These are phyloP conservation scores for Scheffersomyces segobiensis DNA, from an alignment of 1,139 yeast genomes.

Conservation along the genomic window DNA sequence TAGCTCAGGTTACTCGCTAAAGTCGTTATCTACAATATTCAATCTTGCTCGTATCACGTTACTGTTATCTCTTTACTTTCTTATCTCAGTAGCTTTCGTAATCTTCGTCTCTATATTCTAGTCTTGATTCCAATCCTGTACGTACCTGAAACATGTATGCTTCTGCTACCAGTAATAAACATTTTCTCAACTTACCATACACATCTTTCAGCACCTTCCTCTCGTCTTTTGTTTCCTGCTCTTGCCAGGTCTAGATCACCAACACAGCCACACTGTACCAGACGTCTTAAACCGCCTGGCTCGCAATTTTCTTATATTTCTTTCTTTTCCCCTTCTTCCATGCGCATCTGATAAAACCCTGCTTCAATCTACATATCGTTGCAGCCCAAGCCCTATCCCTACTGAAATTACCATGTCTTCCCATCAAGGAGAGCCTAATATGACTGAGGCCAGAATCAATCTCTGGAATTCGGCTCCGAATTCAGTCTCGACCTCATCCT, in stretches of 20 bases:
- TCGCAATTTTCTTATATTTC: neutral
- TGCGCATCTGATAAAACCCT: neutral
- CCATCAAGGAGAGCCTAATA: neutral
- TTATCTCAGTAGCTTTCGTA: no score
- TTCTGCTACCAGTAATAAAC: neutral
- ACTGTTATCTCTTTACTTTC: neutral
- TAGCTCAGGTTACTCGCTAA: neutral
- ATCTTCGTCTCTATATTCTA: neutral
- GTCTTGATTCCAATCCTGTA: neutral
- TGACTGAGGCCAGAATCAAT: neutral
- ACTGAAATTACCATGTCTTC: neutral
- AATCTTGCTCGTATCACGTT: neutral
- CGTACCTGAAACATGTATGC: neutral
- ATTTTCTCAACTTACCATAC: neutral
- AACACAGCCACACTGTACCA: neutral
- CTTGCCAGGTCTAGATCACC: neutral
- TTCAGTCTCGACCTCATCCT: neutral
- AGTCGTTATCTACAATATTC: neutral
- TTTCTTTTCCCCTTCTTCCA: neutral
- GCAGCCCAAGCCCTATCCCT: neutral
- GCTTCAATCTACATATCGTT: neutral
- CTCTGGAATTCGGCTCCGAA: neutral
- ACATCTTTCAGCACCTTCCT: neutral
- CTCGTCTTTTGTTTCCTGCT: neutral
- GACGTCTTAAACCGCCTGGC: neutral